Evolutionary conservation across 2,329 filamentous ascomycete species (phyloP).

Genomic region (Cladosporium sp.): DNA sequence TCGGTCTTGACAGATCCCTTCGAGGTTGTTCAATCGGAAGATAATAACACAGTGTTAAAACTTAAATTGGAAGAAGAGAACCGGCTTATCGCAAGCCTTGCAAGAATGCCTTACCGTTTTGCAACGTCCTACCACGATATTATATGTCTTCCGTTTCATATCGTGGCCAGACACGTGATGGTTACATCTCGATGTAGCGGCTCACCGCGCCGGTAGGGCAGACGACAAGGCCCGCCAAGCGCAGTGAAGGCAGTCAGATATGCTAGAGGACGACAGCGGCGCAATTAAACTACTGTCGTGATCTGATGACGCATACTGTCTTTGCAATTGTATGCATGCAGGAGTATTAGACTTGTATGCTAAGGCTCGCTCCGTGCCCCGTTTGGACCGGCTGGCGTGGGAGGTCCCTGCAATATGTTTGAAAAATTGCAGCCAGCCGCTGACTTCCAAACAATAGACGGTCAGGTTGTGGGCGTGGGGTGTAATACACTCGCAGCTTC

Average conservation of each 20-base stretch:
- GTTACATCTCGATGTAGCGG: constrained; percentile 9
- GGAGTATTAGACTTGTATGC: constrained; percentile 10
- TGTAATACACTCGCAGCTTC: no score
- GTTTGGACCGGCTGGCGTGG: constrained; percentile 11
- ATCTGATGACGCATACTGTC: background rate
- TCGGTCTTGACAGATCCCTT: no score
- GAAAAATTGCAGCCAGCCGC: no score
- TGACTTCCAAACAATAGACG: no score
- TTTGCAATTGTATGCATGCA: background rate
- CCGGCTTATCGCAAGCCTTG: background rate
- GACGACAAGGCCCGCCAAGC: constrained; percentile 2
- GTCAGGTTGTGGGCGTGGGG: no score
- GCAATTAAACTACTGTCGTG: constrained; percentile 4
- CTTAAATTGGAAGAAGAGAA: background rate
- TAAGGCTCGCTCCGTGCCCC: constrained; percentile 13
- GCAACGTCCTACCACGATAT: background rate
- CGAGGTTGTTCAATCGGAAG: background rate
- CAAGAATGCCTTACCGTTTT: background rate
- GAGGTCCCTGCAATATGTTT: background rate
- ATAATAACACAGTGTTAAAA: background rate
- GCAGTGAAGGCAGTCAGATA: background rate
- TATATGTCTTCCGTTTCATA: background rate
- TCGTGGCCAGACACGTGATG: constrained; percentile 3
- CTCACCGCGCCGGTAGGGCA: constrained; percentile 8
- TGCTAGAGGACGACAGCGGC: constrained; percentile 11